These are phyloP conservation scores for Plasmodium inui DNA, from an alignment of 169 alveolate species.

Conservation along the genomic window DNA sequence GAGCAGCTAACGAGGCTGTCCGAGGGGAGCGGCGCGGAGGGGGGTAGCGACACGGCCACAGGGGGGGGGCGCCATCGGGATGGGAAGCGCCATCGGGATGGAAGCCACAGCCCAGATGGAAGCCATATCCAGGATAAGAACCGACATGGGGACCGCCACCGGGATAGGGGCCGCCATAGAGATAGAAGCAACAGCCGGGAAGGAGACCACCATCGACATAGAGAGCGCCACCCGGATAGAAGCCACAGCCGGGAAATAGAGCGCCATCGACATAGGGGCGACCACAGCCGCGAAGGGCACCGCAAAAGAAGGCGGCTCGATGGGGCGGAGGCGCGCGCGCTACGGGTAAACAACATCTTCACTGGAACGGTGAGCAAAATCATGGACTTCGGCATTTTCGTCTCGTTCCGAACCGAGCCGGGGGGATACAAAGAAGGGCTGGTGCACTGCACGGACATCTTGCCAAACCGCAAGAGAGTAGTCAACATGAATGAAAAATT, in stretches of 20 bases:
- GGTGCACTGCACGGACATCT: slow-evolving; percentile 85
- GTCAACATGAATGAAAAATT: slow-evolving; percentile 41
- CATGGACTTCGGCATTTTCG: slow-evolving; percentile 87
- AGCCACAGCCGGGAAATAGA: neutral
- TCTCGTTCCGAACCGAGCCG: slow-evolving; percentile 73
- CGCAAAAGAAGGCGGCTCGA: slow-evolving; percentile 1
- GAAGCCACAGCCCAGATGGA: no score
- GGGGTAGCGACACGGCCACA: neutral
- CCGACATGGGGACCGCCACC: neutral
- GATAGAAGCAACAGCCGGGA: neutral
- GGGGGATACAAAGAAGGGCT: slow-evolving; percentile 86
- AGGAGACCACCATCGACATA: neutral
- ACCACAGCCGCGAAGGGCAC: neutral
- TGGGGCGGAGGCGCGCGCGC: neutral
- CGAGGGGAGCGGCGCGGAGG: neutral
- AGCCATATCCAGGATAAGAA: neutral
- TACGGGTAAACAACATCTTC: slow-evolving; percentile 63
- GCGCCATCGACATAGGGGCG: neutral
- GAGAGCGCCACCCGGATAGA: neutral
- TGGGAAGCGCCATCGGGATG: neutral
- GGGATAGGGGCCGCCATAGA: neutral
- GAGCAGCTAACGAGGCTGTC: neutral
- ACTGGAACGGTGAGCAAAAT: slow-evolving; percentile 81
- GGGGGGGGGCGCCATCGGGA: neutral
- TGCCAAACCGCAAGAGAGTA: slow-evolving; percentile 52